Percentiles rank a stretch among this genome's conserved stretches.
Evolutionary conservation across 345 rosid species (phyloP).

Genomic region (Eucalyptus lansdowneana): DNA sequence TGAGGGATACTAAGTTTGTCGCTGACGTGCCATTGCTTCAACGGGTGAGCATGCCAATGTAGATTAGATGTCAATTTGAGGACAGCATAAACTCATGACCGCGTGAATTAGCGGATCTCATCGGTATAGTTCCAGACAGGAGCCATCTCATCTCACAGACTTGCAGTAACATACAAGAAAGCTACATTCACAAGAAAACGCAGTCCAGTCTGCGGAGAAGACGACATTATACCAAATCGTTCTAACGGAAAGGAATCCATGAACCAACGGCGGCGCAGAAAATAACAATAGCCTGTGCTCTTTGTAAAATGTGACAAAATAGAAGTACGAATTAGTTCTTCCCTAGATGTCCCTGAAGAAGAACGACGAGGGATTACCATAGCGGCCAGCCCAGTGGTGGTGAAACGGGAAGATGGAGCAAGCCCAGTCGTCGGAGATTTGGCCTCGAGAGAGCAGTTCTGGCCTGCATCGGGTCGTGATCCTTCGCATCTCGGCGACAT

Average conservation of each 20-base stretch:
- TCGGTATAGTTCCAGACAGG: neutral
- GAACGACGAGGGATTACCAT: neutral
- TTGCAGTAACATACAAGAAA: neutral
- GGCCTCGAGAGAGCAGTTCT: neutral
- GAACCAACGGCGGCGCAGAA: neutral
- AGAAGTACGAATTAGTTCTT: neutral
- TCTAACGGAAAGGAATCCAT: neutral
- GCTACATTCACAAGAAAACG: neutral
- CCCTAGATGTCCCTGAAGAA: neutral
- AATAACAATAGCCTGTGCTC: neutral
- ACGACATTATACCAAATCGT: neutral
- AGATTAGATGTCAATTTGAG: neutral
- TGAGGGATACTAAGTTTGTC: neutral
- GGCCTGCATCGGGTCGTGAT: neutral
- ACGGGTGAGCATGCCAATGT: neutral
- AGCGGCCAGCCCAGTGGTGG: slow-evolving; percentile 1
- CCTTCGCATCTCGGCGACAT: neutral
- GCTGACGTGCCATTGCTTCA: neutral
- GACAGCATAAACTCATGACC: neutral
- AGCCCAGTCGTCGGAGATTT: neutral
- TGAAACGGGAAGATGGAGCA: slow-evolving; percentile 3
- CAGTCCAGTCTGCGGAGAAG: neutral
- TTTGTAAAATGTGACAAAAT: neutral
- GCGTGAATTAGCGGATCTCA: neutral
- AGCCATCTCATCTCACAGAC: neutral